These are phyloP conservation scores for Cydonia oblonga DNA, from an alignment of 331 rosid genomes.

Conservation along the genomic window DNA sequence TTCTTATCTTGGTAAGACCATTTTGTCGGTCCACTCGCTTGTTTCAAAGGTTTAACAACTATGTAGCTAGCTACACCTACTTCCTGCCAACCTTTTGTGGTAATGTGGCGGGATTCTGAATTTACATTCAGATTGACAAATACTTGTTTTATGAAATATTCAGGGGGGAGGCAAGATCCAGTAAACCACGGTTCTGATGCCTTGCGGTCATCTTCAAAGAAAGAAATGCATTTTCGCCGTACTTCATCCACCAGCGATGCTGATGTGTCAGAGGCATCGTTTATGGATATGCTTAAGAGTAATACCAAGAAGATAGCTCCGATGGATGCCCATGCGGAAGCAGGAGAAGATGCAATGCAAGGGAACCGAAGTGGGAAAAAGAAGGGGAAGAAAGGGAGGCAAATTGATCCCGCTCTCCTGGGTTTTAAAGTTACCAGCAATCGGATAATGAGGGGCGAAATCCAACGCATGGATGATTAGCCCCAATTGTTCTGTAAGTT, in stretches of 20 bases:
- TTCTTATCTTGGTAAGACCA: neutral
- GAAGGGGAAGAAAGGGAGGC: slow-evolving; percentile 55
- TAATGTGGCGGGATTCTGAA: neutral
- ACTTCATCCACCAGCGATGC: slow-evolving; percentile 30
- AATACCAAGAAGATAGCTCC: slow-evolving; percentile 30
- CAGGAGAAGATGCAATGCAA: slow-evolving; percentile 32
- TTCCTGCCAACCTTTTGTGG: neutral
- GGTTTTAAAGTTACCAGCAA: slow-evolving; percentile 53
- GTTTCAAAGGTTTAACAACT: neutral
- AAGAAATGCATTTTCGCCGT: slow-evolving; percentile 24
- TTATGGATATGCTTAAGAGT: slow-evolving; percentile 50
- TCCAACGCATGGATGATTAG: slow-evolving; percentile 42
- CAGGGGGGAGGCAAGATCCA: slow-evolving; percentile 34
- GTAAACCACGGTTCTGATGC: slow-evolving; percentile 25
- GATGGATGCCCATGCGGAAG: slow-evolving; percentile 5
- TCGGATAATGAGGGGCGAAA: slow-evolving; percentile 59
- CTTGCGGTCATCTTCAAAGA: slow-evolving; percentile 15
- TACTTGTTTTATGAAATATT: neutral
- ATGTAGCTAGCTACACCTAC: neutral
- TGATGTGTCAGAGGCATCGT: slow-evolving; percentile 41
- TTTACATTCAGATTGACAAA: neutral
- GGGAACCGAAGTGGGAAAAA: slow-evolving; percentile 39
- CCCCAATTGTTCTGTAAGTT: neutral
- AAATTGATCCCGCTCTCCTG: slow-evolving; percentile 49
- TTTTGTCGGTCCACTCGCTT: neutral